phyloP scores from a whole-genome alignment of 169 alveolate genomes.

The Eimeria acervulina region DNA sequence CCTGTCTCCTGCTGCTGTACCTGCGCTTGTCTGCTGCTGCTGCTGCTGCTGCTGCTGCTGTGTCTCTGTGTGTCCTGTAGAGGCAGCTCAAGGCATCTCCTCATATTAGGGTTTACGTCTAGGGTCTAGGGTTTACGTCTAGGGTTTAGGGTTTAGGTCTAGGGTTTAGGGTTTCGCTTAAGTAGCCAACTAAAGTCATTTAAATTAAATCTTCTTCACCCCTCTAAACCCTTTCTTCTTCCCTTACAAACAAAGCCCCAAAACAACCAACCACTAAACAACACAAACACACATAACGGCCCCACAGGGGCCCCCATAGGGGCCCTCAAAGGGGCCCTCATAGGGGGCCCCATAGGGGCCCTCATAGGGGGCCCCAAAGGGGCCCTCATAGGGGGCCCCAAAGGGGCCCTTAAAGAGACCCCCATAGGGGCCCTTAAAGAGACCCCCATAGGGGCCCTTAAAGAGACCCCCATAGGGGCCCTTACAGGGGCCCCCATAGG shows the following conservation, averaged over 20 bases:
- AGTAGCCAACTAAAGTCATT: not conserved
- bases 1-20: no score
- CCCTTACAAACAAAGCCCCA: not conserved
- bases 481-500: conserved; percentile 1
- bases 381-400: not conserved
- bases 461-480: conserved; percentile 17
- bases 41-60: not conserved
- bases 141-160: no score
- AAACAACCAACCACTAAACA: not conserved
- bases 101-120: not conserved
- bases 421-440: not conserved
- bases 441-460: conserved; percentile 18
- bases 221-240: not conserved
- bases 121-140: no score
- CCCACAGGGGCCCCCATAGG: not conserved
- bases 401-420: not conserved
- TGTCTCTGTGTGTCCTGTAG: no score
- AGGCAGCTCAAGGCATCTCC: no score
- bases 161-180: no score
- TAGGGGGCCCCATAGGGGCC: not conserved
- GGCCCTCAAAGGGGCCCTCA: not conserved
- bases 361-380: not conserved
- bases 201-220: not conserved
- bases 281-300: not conserved
- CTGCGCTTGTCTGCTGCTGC: not conserved